Evolutionary conservation across 805 yeast species (phyloP).

Genomic region (Schwanniomyces yamadae): DNA sequence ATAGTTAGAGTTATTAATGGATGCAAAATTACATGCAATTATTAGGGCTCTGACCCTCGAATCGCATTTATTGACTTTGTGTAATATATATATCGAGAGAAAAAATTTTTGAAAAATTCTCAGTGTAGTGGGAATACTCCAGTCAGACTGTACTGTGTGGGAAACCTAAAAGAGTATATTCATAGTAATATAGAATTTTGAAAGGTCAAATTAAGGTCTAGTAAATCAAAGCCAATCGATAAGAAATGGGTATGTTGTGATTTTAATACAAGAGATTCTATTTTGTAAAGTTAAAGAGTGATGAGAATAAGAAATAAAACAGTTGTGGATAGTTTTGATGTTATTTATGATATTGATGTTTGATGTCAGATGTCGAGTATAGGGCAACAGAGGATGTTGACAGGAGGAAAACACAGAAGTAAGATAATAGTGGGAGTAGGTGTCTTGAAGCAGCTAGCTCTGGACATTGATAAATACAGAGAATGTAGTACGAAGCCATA

Average conservation of each 20-base stretch:
- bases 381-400: no score
- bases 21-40: no score
- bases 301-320: not conserved
- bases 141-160: not conserved
- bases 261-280: not conserved
- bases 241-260: constrained; percentile 28
- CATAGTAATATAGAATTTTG: not conserved
- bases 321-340: not conserved
- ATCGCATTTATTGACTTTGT: not conserved
- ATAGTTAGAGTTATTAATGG: no score
- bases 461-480: no score
- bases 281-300: not conserved
- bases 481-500: no score
- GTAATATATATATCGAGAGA: not conserved
- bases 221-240: constrained; percentile 17
- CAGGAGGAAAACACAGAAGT: no score
- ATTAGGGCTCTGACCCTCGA: not conserved
- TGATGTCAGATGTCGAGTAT: no score
- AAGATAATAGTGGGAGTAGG: no score
- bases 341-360: no score
- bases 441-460: no score
- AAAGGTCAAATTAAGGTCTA: constrained; percentile 6
- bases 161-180: constrained; percentile 6
- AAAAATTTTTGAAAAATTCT: constrained; percentile 4
- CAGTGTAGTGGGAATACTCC: not conserved